These are phyloP conservation scores for Colletotrichum echinochloae DNA, from an alignment of 2,329 filamentous ascomycete genomes.

Conservation along the genomic window DNA sequence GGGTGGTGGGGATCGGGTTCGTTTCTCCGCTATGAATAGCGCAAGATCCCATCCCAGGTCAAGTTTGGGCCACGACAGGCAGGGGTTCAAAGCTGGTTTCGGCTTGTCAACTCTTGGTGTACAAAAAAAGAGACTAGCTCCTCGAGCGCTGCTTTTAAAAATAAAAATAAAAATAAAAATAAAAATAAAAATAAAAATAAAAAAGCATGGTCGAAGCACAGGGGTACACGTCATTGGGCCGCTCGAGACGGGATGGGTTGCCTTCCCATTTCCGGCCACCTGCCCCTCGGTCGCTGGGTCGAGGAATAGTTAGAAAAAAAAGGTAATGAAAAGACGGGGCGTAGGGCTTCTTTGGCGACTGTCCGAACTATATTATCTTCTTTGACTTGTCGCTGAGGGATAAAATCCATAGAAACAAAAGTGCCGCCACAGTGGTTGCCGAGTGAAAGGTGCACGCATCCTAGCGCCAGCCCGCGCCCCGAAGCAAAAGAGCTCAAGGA, in stretches of 20 bases:
- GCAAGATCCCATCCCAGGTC: neutral
- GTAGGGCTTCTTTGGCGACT: neutral
- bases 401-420: neutral
- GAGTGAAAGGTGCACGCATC: constrained; percentile 23
- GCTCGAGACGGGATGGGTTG: neutral
- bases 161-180: neutral
- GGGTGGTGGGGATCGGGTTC: constrained; percentile 5
- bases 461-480: constrained; percentile 18
- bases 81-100: constrained; percentile 30
- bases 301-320: neutral
- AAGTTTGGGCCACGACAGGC: constrained; percentile 10
- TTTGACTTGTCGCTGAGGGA: neutral
- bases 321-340: neutral
- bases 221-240: constrained; percentile 4
- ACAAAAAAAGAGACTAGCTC: neutral
- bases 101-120: constrained; percentile 8
- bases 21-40: constrained; percentile 17
- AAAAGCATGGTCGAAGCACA: neutral
- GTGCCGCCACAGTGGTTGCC: neutral
- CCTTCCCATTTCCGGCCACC: constrained; percentile 14
- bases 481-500: neutral
- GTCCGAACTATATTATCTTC: neutral
- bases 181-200: neutral
- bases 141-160: constrained; percentile 1
- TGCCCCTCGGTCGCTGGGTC: neutral